phyloP scores from a whole-genome alignment of 805 yeast species.

The Candida germanica region DNA sequence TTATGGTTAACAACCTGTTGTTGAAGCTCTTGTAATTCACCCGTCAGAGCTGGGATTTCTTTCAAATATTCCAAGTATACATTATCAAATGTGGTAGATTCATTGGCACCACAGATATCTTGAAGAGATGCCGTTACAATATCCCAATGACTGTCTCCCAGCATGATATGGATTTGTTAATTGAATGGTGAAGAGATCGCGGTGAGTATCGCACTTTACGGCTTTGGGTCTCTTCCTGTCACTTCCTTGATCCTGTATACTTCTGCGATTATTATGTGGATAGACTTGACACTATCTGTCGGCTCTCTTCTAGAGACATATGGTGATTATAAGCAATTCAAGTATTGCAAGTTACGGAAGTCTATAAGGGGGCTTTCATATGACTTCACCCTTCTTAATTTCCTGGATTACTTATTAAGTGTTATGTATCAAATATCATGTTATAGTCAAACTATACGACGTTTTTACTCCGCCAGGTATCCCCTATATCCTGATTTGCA shows the following conservation, averaged over 20 bases:
- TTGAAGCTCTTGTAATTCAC: conserved; percentile 38
- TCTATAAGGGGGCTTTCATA: conserved; percentile 39
- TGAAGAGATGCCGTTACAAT: conserved; percentile 63
- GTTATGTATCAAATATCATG: conserved; percentile 1
- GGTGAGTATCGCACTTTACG: too few relatives aligned
- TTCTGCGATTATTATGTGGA: too few relatives aligned
- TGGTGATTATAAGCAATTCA: conserved; percentile 7
- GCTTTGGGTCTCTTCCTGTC: too few relatives aligned
- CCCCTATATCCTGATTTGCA: conserved; percentile 7
- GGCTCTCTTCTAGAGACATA: conserved; percentile 4
- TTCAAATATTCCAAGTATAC: conserved; percentile 15
- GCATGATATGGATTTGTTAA: too few relatives aligned
- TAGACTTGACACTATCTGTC: too few relatives aligned
- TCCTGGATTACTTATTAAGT: conserved; percentile 7
- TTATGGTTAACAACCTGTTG: conserved; percentile 49
- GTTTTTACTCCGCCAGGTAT: conserved; percentile 6
- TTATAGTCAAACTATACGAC: neutral
- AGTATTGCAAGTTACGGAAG: conserved; percentile 19
- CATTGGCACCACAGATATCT: conserved; percentile 64
- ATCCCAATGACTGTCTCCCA: conserved; percentile 47
- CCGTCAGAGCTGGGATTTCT: conserved; percentile 26
- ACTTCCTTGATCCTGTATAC: too few relatives aligned
- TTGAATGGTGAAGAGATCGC: too few relatives aligned
- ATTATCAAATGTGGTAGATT: conserved; percentile 48
- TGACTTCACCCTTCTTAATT: conserved; percentile 23